Evolutionary conservation across 176 grass and related monocot species (phyloP), one percentile per base, ranked within the genome.

Genomic region (Tillandsia fasciculata): DNA sequence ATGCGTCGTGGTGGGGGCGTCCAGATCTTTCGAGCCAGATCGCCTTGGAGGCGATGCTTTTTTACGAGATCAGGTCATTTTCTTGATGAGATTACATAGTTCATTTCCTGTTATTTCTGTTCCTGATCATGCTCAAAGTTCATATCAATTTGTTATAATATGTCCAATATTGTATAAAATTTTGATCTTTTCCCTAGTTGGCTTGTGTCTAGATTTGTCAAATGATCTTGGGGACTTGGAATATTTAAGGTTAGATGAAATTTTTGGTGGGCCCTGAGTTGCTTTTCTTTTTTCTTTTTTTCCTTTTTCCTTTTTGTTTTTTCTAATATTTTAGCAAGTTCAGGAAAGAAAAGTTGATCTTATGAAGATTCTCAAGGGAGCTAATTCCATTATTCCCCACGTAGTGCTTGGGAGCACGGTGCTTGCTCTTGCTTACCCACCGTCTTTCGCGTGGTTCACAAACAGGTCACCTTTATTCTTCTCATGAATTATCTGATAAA

Each of bases 401-500:
- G 51, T 92, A 26, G 94, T 97, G 18, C 77, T 97, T 64, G 86
- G 81, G 63, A 97, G 94, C 69, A 97, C 94, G 49, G 56, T 92
- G 48, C 82, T 97, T 50, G 94, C 94, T 9, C 86, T 97, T 71
- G 74, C 84, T 75, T 92, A 92, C 63, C 94, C 94, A 5, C 84
- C 89, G 52, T 97, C 94, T 6, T 97, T 97, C 69, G 86, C 89
- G 74, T 97, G 89, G 94, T 97, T 97, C 77, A 97, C 94, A 64
- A 97, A 77, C 77, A 90, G 89, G 89, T 97, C 10, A 29, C 70
- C 56, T 69, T 24, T 48, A 49, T 17, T 29, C 33, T 9, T 67
- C 13, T 12, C n/a, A 22, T 69, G 8, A 15, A 10, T 57, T 13
- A 2, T 15, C 52, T 26, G 64, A 52, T 57, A 7, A 67, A 33